Conservation (phyloP, 805 yeast species). For the Tetrapisispora iriomotensis region DNA sequence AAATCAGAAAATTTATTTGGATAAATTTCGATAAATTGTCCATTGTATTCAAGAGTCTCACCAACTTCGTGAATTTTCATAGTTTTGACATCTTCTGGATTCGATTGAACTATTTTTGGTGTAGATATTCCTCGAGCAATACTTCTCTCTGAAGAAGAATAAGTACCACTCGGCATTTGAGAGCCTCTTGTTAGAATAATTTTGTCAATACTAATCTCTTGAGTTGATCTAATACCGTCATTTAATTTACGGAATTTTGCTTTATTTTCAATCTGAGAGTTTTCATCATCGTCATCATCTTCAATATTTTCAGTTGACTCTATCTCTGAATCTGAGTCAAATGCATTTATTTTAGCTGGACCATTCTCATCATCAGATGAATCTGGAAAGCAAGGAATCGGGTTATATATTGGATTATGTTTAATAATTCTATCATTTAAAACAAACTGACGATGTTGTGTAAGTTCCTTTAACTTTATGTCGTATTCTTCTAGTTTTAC, state of each 20-base stretch:
- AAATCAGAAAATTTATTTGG: slow-evolving; percentile 1
- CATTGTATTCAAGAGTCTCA: background rate
- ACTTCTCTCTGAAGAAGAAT: background rate
- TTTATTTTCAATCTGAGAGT: background rate
- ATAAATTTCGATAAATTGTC: slow-evolving; percentile 3
- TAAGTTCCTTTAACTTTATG: slow-evolving; percentile 7
- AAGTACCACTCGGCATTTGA: background rate
- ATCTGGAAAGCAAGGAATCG: slow-evolving; percentile 1
- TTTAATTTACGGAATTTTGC: background rate
- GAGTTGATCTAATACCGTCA: background rate
- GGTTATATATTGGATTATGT: slow-evolving; percentile 12
- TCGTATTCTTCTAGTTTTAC: slow-evolving; percentile 10
- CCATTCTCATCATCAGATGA: slow-evolving; percentile 9
- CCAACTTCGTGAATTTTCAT: slow-evolving; percentile 1
- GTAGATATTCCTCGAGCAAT: no score
- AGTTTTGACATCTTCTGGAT: background rate
- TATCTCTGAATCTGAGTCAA: background rate
- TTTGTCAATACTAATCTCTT: background rate
- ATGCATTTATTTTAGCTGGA: slow-evolving; percentile 1
- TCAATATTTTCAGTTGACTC: background rate
- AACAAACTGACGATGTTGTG: slow-evolving; percentile 8
- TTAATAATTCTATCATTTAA: slow-evolving; percentile 1
- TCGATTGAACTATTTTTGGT: background rate
- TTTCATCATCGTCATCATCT: background rate
- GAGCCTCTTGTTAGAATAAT: background rate